Conservation (phyloP, 495 filamentous ascomycete genomes). For the Terfezia claveryi region DNA sequence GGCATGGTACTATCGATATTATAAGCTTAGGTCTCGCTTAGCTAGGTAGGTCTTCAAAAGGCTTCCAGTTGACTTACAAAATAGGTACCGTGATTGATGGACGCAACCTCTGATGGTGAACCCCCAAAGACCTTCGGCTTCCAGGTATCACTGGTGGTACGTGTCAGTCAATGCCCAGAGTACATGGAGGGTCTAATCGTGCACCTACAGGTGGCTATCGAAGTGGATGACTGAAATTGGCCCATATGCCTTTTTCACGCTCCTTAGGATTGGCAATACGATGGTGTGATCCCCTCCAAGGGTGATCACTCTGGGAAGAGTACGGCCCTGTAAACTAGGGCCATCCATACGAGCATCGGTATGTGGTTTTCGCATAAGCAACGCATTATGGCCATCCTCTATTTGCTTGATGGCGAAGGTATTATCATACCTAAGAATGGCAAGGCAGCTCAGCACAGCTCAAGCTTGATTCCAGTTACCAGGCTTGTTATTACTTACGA, state of each 20-base stretch:
- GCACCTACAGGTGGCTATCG: constrained; percentile 36
- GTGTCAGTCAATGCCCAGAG: not conserved
- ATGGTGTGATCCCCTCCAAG: constrained; percentile 48
- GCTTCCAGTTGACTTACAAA: constrained; percentile 14
- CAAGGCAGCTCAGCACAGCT: not conserved
- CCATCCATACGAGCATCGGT: constrained; percentile 28
- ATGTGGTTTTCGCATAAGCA: constrained; percentile 29
- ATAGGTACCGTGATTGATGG: constrained; percentile 61
- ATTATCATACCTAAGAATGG: constrained; percentile 33
- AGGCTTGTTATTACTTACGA: constrained; percentile 20
- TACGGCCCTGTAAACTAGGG: constrained; percentile 30
- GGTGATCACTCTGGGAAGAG: constrained; percentile 39
- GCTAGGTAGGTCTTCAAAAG: too few relatives aligned
- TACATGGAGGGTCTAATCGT: not conserved
- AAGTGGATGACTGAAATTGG: constrained; percentile 50
- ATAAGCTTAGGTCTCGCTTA: constrained; percentile 25
- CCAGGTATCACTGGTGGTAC: constrained; percentile 24
- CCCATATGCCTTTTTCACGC: constrained; percentile 43
- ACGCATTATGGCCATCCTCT: constrained; percentile 37
- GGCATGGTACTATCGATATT: constrained; percentile 30
- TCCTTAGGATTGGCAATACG: constrained; percentile 37
- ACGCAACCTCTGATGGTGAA: constrained; percentile 40
- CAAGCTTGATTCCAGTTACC: not conserved
- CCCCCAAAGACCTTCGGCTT: constrained; percentile 40
- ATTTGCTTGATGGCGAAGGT: constrained; percentile 53